phyloP scores from a whole-genome alignment of 2,329 filamentous ascomycete genomes.

The Pseudocercospora crystallina region DNA sequence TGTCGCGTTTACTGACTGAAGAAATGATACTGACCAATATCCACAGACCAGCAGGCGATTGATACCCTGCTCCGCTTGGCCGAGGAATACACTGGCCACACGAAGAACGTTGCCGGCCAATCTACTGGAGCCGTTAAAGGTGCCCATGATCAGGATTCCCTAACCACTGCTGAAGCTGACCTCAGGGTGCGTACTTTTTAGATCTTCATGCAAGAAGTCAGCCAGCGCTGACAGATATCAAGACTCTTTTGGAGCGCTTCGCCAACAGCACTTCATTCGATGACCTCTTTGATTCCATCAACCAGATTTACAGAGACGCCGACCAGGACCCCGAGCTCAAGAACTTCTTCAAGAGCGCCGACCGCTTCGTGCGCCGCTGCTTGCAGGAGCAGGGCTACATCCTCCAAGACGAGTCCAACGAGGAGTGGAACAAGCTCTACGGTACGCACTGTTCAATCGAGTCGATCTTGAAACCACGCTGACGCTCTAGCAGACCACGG shows the following conservation, averaged over 20 bases:
- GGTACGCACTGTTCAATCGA: not conserved
- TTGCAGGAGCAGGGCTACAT: slow-evolving; percentile 90
- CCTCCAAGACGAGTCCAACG: slow-evolving; percentile 74
- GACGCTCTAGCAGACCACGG: slow-evolving; percentile 63
- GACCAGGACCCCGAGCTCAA: slow-evolving; percentile 83
- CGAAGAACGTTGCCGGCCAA: slow-evolving; percentile 63
- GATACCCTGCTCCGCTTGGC: slow-evolving; percentile 80
- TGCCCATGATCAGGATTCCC: slow-evolving; percentile 62
- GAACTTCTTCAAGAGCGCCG: slow-evolving; percentile 79
- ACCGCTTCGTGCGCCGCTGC: slow-evolving; percentile 77
- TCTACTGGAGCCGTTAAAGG: slow-evolving; percentile 69
- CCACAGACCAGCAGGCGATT: slow-evolving; percentile 76
- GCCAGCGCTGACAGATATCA: slow-evolving; percentile 52
- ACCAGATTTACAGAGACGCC: slow-evolving; percentile 81
- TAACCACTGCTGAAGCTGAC: slow-evolving; percentile 74
- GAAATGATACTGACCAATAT: slow-evolving; percentile 29
- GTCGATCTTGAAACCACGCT: not conserved
- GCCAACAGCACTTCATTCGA: slow-evolving; percentile 90
- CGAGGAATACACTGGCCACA: slow-evolving; percentile 79
- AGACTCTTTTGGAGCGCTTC: slow-evolving; percentile 89
- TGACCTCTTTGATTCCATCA: slow-evolving; percentile 80
- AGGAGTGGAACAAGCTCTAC: slow-evolving; percentile 81
- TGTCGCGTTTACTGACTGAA: not conserved
- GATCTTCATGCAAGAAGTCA: slow-evolving; percentile 38
- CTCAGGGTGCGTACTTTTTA: slow-evolving; percentile 63